Evolutionary conservation across 1,139 yeast species (phyloP), one percentile per base, ranked within the genome.

Genomic region (Geotrichum australiense): DNA sequence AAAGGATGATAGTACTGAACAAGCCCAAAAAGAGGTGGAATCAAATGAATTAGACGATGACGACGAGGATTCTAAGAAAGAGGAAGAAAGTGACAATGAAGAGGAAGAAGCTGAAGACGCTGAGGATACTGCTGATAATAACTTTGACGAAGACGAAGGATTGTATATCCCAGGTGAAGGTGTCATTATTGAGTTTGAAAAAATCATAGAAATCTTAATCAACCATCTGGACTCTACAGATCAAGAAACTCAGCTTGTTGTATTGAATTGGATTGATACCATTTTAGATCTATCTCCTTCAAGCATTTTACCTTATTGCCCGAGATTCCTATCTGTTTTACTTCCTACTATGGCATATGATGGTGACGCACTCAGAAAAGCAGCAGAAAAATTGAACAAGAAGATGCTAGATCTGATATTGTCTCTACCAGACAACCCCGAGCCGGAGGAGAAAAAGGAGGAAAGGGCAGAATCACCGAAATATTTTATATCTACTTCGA

Each of bases 151-250:
- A 11, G 66, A 66, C 21, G 80, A 77, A 18, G 84, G 78, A 4
- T 63, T 78, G 7, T 81, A 81, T 53, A 69, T 80, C 14, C 85
- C 85, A 3, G 96, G 96, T 0, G 96, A 87, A 57, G 94, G 91
- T 56, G 80, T 87, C 16, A 76, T 75, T 48, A 72, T 91, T 38
- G 93, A 89, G 61, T 86, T 79, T 54, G 77, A 87, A 3, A 82
- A 77, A 53, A 80, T 91, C 37, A 80, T 87, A 38, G 85, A 79
- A 44, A 87, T 89, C 35, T 63, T 91, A 34, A 74, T 91, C 24
- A 76, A 87, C 2, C 86, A 86, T 51, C 67, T 93, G 40, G 83
- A 84, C 48, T 74, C 81, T 0, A 68, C 78, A 0, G 87, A 80
- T 45, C 77, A 80, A 46, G 86, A 85, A 53, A 82, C 89, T 38